phyloP scores from a whole-genome alignment of 2,329 filamentous ascomycete species.

The Colletotrichum limetticola region DNA sequence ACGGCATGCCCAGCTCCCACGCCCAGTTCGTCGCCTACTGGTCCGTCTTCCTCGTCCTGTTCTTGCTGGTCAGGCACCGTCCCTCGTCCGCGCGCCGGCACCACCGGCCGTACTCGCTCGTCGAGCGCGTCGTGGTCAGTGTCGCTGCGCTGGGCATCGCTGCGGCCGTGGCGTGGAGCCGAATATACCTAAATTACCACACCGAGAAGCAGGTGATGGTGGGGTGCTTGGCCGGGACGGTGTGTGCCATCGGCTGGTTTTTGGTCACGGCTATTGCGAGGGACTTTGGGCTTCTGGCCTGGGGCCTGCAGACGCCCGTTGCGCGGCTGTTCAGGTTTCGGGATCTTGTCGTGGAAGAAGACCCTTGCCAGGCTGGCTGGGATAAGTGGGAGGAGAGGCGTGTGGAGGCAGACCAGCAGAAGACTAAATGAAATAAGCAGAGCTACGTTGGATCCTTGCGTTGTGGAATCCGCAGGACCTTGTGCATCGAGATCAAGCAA shows the following conservation, averaged over 20 bases:
- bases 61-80: constrained; percentile 83
- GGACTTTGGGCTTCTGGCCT: constrained; percentile 74
- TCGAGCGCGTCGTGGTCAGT: constrained; percentile 67
- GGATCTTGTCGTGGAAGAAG: constrained; percentile 88
- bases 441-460: not conserved
- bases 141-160: constrained; percentile 71
- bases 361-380: constrained; percentile 92
- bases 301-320: constrained; percentile 74
- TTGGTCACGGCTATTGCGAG: constrained; percentile 73
- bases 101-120: constrained; percentile 64
- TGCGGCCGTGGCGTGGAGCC: constrained; percentile 78
- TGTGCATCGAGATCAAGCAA: not conserved
- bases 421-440: constrained; percentile 29
- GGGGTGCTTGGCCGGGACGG: constrained; percentile 76
- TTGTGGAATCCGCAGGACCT: not conserved
- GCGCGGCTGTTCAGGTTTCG: constrained; percentile 77
- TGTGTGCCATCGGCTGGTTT: constrained; percentile 85
- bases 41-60: constrained; percentile 83
- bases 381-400: constrained; percentile 81
- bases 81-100: constrained; percentile 18
- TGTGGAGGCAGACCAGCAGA: constrained; percentile 47
- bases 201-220: constrained; percentile 88
- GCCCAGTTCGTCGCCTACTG: constrained; percentile 96
- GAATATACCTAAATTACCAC: constrained; percentile 94
- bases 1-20: constrained; percentile 96